Conservation (phyloP, 2,329 filamentous ascomycete genomes). For the Knoxdaviesia proteae region DNA sequence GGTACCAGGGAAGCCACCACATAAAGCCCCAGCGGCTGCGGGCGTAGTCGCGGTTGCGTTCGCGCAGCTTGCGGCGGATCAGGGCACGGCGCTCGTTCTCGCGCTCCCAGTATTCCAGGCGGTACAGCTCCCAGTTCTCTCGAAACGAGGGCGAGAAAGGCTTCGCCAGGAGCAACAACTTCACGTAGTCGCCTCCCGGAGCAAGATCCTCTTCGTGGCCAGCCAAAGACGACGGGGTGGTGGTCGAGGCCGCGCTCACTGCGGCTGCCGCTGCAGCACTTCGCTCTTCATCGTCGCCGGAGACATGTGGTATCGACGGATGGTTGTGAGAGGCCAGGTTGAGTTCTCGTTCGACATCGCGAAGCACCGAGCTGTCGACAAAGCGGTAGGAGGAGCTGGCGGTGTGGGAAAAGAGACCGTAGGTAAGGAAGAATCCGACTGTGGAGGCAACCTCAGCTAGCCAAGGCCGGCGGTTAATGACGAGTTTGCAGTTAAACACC, state of each 20-base stretch:
- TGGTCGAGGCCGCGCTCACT: neutral
- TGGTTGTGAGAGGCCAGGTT: slow-evolving; percentile 22
- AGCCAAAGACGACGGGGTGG: slow-evolving; percentile 6
- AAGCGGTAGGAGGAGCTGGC: slow-evolving; percentile 54
- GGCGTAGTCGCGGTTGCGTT: slow-evolving; percentile 45
- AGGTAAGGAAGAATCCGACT: slow-evolving; percentile 57
- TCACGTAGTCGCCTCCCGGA: slow-evolving; percentile 76
- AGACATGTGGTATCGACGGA: slow-evolving; percentile 15
- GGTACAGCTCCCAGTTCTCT: slow-evolving; percentile 91
- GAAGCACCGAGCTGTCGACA: slow-evolving; percentile 43
- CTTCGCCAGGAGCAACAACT: slow-evolving; percentile 76
- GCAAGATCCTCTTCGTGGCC: slow-evolving; percentile 80
- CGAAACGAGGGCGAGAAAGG: slow-evolving; percentile 87
- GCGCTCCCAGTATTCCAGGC: slow-evolving; percentile 87
- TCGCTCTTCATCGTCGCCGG: slow-evolving; percentile 31
- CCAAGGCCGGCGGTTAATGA: slow-evolving; percentile 67
- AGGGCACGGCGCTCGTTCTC: slow-evolving; percentile 77
- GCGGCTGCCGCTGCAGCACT: slow-evolving; percentile 4
- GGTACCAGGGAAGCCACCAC: slow-evolving; percentile 65
- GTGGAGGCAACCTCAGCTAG: slow-evolving; percentile 59
- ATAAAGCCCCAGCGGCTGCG: slow-evolving; percentile 52
- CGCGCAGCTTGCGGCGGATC: slow-evolving; percentile 47
- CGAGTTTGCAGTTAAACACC: slow-evolving; percentile 89
- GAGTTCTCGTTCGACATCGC: slow-evolving; percentile 38
- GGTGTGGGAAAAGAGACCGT: slow-evolving; percentile 47